Evolutionary conservation across 176 grass and related monocot species (phyloP), one percentile per base, ranked within the genome.

Genomic region (Paspalum vaginatum): DNA sequence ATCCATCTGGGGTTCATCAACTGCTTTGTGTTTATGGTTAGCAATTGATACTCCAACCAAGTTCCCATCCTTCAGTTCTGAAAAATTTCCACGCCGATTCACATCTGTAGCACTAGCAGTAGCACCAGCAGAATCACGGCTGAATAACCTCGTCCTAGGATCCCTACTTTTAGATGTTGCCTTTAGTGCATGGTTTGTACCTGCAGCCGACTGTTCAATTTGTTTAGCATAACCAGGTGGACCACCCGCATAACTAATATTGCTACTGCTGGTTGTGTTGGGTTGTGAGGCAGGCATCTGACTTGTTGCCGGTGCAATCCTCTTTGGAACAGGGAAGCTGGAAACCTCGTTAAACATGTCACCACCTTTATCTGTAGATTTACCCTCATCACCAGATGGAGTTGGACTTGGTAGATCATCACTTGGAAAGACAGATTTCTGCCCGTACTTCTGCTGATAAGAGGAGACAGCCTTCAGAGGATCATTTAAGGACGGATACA

Each of bases 361-460:
- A 62, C 61, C 52, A 63, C 85, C 79, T 88, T 82, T 83, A 71
- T 91, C 90, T 81, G 61, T 39, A 72, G 88, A 84, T 85, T 79
- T 85, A 85, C 84, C 62, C 74, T 88, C 83, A 58, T 78, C 88
- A 25, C 86, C 90, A 57, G 95, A 98, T 40, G 96, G 96, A 80
- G 96, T 99, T 75, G 96, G 96, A 65, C 96, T 99, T 42, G 92
- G 96, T 37, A 99, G 88, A 83, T 87, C 85, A 81, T 91, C 88
- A 81, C 66, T 89, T 79, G 76, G 45, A 72, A 91, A 88, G 61
- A 54, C 71, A 76, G 87, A 89, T 49, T 53, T 94, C 53, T 88
- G 88, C 13, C 87, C 76, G n/a, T 94, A 95, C 55, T 89, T 94
- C 79, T 91, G 90, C 50, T 93, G 90, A 66, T 99, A 99, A 27